Conservation (phyloP, 495 filamentous ascomycete species). For the Aspergillus campestris region DNA sequence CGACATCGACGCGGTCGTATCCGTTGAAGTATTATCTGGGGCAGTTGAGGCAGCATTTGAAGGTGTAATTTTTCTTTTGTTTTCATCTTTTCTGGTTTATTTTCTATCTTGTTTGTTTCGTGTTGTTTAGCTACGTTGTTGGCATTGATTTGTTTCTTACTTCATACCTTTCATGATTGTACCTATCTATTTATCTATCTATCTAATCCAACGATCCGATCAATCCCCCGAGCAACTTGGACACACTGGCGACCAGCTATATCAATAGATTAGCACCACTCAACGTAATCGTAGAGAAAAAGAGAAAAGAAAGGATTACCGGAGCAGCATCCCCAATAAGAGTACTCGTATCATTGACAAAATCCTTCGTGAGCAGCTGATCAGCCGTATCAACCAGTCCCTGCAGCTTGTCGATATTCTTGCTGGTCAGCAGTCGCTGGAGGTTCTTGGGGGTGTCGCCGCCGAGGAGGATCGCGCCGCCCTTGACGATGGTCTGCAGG, state of each 20-base stretch:
- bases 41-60: constrained; percentile 20
- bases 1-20: constrained; percentile 21
- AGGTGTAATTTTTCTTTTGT: constrained; percentile 15
- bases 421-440: constrained; percentile 18
- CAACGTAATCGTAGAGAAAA: not conserved
- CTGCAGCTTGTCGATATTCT: constrained; percentile 25
- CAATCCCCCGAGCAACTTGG: constrained; percentile 25
- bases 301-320: constrained; percentile 19
- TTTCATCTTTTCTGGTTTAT: constrained; percentile 3
- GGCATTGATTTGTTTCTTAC: not conserved
- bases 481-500: constrained; percentile 31
- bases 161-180: not conserved
- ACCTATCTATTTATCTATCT: not conserved
- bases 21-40: constrained; percentile 26
- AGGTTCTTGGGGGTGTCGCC: constrained; percentile 17
- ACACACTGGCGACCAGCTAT: constrained; percentile 26
- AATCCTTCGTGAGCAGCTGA: constrained; percentile 21
- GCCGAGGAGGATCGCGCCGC: constrained; percentile 18
- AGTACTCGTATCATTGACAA: constrained; percentile 38
- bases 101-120: constrained; percentile 4
- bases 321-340: constrained; percentile 45
- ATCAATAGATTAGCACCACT: too few relatives aligned
- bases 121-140: not conserved
- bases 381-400: constrained; percentile 27
- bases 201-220: constrained; percentile 12